phyloP scores from a whole-genome alignment of 768 basidiomycete species.

The Lyophyllum decastes region DNA sequence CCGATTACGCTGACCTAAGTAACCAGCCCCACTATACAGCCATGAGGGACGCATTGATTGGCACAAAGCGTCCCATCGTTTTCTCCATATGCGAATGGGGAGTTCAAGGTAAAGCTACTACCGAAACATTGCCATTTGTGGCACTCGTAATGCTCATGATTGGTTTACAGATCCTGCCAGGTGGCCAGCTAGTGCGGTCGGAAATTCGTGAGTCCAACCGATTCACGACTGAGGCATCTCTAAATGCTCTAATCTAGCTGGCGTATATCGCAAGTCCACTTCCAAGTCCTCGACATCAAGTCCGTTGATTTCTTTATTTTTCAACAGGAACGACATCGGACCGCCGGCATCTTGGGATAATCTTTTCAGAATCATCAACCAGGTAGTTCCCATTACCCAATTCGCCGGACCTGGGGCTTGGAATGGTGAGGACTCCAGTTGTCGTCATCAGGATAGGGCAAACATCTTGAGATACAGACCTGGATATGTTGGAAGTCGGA shows the following conservation, averaged over 20 bases:
- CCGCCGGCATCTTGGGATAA: slow-evolving; percentile 49
- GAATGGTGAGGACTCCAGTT: slow-evolving; percentile 30
- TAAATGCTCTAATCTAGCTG: slow-evolving; percentile 24
- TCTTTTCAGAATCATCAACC: slow-evolving; percentile 51
- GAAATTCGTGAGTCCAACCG: slow-evolving; percentile 39
- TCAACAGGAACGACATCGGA: slow-evolving; percentile 44
- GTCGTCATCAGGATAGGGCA: slow-evolving; percentile 13
- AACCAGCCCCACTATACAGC: slow-evolving; percentile 40
- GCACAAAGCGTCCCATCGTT: slow-evolving; percentile 45
- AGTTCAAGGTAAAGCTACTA: slow-evolving; percentile 33
- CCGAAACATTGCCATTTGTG: neutral
- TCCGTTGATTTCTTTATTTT: neutral
- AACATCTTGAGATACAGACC: slow-evolving; percentile 29
- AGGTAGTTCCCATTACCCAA: slow-evolving; percentile 49
- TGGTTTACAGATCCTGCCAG: slow-evolving; percentile 43
- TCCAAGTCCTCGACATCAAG: neutral
- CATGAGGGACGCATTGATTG: slow-evolving; percentile 47
- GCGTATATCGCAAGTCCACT: slow-evolving; percentile 42
- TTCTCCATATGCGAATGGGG: slow-evolving; percentile 56
- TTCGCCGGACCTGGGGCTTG: slow-evolving; percentile 47
- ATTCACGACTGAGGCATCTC: neutral
- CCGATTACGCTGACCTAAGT: neutral
- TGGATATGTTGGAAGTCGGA: slow-evolving; percentile 57
- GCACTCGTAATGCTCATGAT: neutral
- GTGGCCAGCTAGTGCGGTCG: slow-evolving; percentile 45